Evolutionary conservation across 129 eudicot genomes (phyloP).

Genomic region (Heracleum sosnowskyi): DNA sequence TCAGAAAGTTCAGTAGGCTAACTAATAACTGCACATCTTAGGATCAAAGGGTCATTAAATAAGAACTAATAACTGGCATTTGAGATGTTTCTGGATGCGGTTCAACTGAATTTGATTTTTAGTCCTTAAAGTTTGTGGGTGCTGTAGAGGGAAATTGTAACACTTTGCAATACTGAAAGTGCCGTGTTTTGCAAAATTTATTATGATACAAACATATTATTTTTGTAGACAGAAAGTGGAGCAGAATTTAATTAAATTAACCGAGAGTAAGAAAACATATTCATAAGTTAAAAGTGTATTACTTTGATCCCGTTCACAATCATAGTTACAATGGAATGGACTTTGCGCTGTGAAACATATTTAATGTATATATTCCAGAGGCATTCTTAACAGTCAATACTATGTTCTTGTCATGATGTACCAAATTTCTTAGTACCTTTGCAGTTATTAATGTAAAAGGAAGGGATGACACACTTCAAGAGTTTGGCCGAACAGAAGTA

Average conservation of each 20-base stretch:
- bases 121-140: no score
- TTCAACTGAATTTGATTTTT: no score
- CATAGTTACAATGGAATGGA: neutral
- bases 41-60: no score
- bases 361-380: neutral
- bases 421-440: conserved; percentile 6
- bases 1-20: no score
- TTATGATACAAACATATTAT: no score
- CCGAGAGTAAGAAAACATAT: neutral
- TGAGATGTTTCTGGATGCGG: no score
- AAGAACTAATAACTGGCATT: no score
- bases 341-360: neutral
- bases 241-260: neutral
- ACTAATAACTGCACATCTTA: no score
- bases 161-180: no score
- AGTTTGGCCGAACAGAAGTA: conserved; percentile 94
- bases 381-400: neutral
- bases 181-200: neutral
- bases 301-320: neutral
- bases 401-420: neutral
- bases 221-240: neutral
- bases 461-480: conserved; percentile 77
- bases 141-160: no score
- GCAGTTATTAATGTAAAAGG: conserved; percentile 62
- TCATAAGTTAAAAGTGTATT: neutral